phyloP scores from a whole-genome alignment of 768 basidiomycete genomes.

The Trametes elegans region DNA sequence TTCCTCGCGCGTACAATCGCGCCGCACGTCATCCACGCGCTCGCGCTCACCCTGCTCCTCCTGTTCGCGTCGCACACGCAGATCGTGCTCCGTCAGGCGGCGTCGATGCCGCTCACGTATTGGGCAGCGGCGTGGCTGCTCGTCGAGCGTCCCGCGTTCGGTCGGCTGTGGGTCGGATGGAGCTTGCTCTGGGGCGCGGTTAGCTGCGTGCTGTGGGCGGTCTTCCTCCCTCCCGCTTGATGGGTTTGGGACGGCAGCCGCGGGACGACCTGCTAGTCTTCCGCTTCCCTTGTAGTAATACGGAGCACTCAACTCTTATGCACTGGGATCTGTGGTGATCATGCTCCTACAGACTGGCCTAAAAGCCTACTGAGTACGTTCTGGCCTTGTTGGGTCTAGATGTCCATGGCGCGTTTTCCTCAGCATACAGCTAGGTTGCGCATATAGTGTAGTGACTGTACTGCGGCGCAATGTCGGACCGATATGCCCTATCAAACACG shows the following conservation, averaged over 20 bases:
- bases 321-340: no score
- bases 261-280: no score
- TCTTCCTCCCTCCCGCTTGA: slow-evolving; percentile 89
- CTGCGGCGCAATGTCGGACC: no score
- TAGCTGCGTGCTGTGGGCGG: slow-evolving; percentile 74
- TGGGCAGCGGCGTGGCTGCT: slow-evolving; percentile 82
- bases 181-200: slow-evolving; percentile 71
- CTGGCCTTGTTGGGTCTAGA: no score
- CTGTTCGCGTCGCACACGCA: slow-evolving; percentile 84
- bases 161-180: slow-evolving; percentile 73
- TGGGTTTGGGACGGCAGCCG: background rate
- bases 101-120: slow-evolving; percentile 75
- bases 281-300: no score
- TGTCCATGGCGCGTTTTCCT: no score
- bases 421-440: no score
- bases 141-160: slow-evolving; percentile 45
- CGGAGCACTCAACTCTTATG: no score
- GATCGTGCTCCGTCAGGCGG: slow-evolving; percentile 75
- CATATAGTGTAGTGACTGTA: no score
- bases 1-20: slow-evolving; percentile 45
- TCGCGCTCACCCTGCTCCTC: slow-evolving; percentile 58
- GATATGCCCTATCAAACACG: no score
- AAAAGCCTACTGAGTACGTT: no score
- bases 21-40: slow-evolving; percentile 76
- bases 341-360: no score